Conservation (phyloP, 768 basidiomycete species). For the Amylocystis lapponica region DNA sequence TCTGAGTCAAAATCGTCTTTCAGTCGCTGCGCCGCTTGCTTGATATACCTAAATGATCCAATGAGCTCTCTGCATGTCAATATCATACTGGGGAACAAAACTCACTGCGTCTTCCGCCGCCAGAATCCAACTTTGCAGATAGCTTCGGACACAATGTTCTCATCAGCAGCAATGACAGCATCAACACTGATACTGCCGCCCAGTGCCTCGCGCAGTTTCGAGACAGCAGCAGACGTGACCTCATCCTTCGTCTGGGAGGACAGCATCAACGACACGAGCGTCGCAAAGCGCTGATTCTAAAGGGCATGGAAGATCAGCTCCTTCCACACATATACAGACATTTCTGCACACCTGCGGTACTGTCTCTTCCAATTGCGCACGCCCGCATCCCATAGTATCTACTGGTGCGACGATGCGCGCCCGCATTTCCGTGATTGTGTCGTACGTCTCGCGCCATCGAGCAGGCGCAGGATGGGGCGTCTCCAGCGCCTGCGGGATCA, state of each 20-base stretch:
- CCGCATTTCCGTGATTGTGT: slow-evolving; percentile 72
- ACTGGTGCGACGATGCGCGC: slow-evolving; percentile 73
- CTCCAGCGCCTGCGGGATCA: slow-evolving; percentile 8
- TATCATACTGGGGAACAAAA: slow-evolving; percentile 6
- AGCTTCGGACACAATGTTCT: slow-evolving; percentile 58
- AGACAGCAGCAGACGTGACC: slow-evolving; percentile 75
- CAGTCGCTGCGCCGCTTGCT: slow-evolving; percentile 63
- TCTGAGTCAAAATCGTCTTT: slow-evolving; percentile 73
- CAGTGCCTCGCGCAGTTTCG: slow-evolving; percentile 63
- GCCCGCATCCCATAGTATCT: slow-evolving; percentile 87
- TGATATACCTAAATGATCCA: too few species aligned
- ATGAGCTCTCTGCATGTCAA: slow-evolving; percentile 36
- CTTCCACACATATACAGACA: not conserved
- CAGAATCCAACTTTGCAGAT: slow-evolving; percentile 93
- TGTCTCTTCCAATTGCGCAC: slow-evolving; percentile 54
- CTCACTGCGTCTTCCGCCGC: slow-evolving; percentile 78
- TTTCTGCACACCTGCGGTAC: slow-evolving; percentile 61
- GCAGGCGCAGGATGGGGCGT: slow-evolving; percentile 14
- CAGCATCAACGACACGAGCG: slow-evolving; percentile 90
- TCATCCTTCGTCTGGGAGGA: slow-evolving; percentile 95
- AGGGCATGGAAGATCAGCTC: not conserved
- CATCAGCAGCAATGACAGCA: slow-evolving; percentile 59
- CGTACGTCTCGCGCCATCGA: slow-evolving; percentile 45
- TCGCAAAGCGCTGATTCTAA: slow-evolving; percentile 77
- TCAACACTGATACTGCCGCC: slow-evolving; percentile 77